Percentiles rank a stretch among this genome's conserved stretches.
These are phyloP conservation scores for Pestalotiopsis sp. DNA, from an alignment of 2,329 filamentous ascomycete genomes.

Conservation along the genomic window DNA sequence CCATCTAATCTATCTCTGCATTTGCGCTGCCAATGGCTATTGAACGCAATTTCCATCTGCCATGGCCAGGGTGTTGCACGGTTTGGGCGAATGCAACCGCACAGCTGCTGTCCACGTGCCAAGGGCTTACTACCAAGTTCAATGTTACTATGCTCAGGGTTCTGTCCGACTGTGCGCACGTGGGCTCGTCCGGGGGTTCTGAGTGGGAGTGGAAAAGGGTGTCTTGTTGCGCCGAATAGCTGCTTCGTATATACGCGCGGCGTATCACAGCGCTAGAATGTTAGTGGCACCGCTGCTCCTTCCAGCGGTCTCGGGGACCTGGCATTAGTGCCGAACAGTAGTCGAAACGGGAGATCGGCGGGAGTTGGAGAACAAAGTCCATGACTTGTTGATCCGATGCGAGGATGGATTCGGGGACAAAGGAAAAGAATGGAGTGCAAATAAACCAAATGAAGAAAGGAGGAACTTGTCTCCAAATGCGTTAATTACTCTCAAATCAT, in stretches of 20 bases:
- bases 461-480: background rate
- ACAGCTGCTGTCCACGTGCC: background rate
- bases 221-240: too few species aligned
- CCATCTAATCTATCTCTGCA: background rate
- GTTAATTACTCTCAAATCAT: too few species aligned
- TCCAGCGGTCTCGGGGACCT: background rate
- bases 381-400: background rate
- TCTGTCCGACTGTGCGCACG: slow-evolving; percentile 1
- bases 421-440: too few species aligned
- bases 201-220: background rate
- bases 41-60: background rate
- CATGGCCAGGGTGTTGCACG: background rate
- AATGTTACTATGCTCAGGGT: background rate
- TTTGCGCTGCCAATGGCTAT: background rate
- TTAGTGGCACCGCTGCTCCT: background rate
- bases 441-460: too few species aligned
- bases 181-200: background rate
- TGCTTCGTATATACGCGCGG: background rate
- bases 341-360: background rate
- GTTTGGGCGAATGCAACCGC: background rate
- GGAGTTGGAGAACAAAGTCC: background rate
- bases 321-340: slow-evolving; percentile 7
- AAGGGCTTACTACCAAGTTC: background rate
- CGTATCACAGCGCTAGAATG: background rate
- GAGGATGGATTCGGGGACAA: background rate